Percentiles rank a stretch among this genome's conserved stretches.
Evolutionary conservation across 768 basidiomycete genomes (phyloP).

Genomic region (Fistulinella prunicolor): DNA sequence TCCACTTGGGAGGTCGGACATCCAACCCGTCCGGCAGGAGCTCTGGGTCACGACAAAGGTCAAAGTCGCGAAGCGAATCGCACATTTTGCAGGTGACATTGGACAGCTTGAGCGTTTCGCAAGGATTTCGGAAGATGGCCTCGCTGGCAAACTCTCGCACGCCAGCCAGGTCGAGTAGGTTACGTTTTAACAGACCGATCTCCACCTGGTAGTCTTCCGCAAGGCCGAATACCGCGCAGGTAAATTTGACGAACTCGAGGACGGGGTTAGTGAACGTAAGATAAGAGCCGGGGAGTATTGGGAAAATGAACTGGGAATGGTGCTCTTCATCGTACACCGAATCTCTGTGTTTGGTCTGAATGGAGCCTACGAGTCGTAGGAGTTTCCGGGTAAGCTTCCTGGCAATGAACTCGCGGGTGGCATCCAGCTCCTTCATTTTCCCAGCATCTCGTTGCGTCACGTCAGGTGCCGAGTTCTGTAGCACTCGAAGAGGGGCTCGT

Average conservation of each 20-base stretch:
- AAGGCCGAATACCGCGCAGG: conserved; percentile 77
- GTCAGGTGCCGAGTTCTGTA: conserved; percentile 66
- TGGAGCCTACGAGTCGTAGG: conserved; percentile 62
- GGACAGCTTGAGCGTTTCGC: conserved; percentile 78
- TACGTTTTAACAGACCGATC: conserved; percentile 84
- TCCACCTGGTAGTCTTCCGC: conserved; percentile 83
- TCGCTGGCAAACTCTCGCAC: conserved; percentile 85
- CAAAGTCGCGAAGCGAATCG: conserved; percentile 84
- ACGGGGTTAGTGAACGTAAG: conserved; percentile 74
- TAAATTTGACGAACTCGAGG: conserved; percentile 87
- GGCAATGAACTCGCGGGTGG: conserved; percentile 71
- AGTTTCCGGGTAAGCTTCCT: conserved; percentile 79
- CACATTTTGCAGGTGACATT: conserved; percentile 89
- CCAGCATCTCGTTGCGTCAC: conserved; percentile 61
- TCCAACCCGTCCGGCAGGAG: conserved; percentile 59
- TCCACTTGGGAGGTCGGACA: conserved; percentile 56
- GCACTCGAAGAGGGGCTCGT: conserved; percentile 68
- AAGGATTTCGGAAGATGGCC: conserved; percentile 88
- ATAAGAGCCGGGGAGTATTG: conserved; percentile 82
- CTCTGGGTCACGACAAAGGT: conserved; percentile 91
- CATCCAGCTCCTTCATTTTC: conserved; percentile 68
- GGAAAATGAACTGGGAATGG: conserved; percentile 69
- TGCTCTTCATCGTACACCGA: conserved; percentile 53
- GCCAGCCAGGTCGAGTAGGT: conserved; percentile 81
- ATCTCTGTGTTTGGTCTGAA: conserved; percentile 59